Evolutionary conservation across 1,284 basidiomycete species (phyloP), one percentile per base, ranked within the genome.

Genomic region (Stereum hirsutum): DNA sequence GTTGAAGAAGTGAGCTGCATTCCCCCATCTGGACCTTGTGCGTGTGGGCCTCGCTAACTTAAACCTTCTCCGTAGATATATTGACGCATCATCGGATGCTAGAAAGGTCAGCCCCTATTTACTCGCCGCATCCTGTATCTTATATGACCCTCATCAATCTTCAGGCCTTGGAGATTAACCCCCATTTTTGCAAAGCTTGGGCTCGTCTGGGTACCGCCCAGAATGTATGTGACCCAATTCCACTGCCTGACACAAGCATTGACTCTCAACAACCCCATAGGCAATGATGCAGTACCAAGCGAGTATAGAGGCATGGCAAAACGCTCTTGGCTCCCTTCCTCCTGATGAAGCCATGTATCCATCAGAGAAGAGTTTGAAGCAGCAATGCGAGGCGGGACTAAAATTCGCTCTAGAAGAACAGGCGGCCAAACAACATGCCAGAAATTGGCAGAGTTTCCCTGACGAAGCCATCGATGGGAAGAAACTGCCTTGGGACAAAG

Each of bases 121-220:
- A n/a, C n/a, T n/a, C n/a, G n/a, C n/a, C n/a, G n/a, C n/a, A n/a
- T n/a, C n/a, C n/a, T n/a, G n/a, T n/a, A n/a, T n/a, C n/a, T n/a
- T n/a, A n/a, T n/a, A 19, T 40, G 7, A 15, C 20, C 21, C 36
- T 15, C 11, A 19, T 19, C 15, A 20, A 15, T 7, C 34, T 32
- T 2, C 32, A 64, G 58, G 61, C 63, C 6, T 55, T 53, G n/a
- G 48, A 59, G 23, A 47, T 64, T 17, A 57, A 62, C 42, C 57
- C 63, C 7, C 54, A 48, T 10, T 64, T 60, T 39, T 49, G 54
- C 25, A 64, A 63, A 46, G 61, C 56, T 20, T 63, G 61, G 60
- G 59, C 51, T 36, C 54, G 63, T 41, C 47, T 59, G 33, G 60
- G 49, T 11, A 57, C 52, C 14, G 58, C 57, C 24, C 43, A 46